Evolutionary conservation across 768 basidiomycete species (phyloP).

Genomic region (Pholiota microspora): DNA sequence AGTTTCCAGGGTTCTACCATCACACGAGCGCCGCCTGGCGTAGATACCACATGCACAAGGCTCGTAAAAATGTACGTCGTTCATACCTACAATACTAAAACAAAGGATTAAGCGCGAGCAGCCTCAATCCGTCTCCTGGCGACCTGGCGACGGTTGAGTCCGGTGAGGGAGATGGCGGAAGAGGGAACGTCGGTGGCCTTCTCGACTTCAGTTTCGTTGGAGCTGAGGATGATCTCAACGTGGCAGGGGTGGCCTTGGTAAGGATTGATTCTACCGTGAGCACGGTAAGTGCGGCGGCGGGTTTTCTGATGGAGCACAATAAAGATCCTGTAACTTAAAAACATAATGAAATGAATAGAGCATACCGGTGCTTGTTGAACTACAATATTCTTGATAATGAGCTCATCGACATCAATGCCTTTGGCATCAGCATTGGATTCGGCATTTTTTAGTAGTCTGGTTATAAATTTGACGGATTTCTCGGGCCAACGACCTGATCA

Average conservation of each 20-base stretch:
- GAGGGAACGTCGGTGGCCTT: slow-evolving; percentile 83
- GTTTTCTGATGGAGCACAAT: slow-evolving; percentile 66
- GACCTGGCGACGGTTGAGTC: slow-evolving; percentile 82
- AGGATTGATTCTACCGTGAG: slow-evolving; percentile 96
- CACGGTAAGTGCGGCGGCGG: slow-evolving; percentile 98
- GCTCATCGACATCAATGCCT: slow-evolving; percentile 89
- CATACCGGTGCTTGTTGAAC: slow-evolving; percentile 97
- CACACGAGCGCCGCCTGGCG: too few species aligned
- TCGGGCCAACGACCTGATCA: slow-evolving; percentile 96
- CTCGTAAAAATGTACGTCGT: slow-evolving; percentile 3
- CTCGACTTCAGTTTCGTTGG: slow-evolving; percentile 81
- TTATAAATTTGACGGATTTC: slow-evolving; percentile 96
- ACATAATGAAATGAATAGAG: slow-evolving; percentile 18
- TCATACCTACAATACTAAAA: slow-evolving; percentile 7
- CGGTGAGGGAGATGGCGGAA: slow-evolving; percentile 44
- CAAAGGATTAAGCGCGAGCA: slow-evolving; percentile 49
- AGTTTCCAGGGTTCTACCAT: too few species aligned
- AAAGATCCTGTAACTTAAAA: background rate
- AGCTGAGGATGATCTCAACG: slow-evolving; percentile 89
- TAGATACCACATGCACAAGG: slow-evolving; percentile 17
- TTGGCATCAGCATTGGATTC: slow-evolving; percentile 99
- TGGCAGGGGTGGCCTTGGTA: slow-evolving; percentile 99
- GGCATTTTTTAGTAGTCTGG: slow-evolving; percentile 95
- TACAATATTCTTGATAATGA: slow-evolving; percentile 93
- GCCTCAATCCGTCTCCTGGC: slow-evolving; percentile 89